Conservation (phyloP, 495 filamentous ascomycete species). For the Entonaema liquescens region DNA sequence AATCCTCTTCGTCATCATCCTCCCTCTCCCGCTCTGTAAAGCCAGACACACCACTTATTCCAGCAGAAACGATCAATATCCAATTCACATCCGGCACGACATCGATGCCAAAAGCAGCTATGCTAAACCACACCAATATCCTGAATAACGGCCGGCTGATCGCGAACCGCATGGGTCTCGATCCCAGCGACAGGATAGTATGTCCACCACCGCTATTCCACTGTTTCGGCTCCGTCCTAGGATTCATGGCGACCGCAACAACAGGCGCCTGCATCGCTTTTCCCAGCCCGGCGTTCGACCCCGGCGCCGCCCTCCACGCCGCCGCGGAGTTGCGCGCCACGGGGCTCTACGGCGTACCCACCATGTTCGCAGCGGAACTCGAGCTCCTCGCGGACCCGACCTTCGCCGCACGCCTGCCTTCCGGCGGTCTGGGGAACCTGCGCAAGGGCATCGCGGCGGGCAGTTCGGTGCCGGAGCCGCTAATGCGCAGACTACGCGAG, state of each 20-base stretch:
- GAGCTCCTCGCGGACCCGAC: conserved; percentile 70
- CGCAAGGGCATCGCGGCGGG: conserved; percentile 94
- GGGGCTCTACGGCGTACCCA: conserved; percentile 91
- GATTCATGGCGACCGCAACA: conserved; percentile 93
- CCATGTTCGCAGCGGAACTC: conserved; percentile 94
- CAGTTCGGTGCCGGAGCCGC: conserved; percentile 77
- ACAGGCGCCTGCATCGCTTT: conserved; percentile 87
- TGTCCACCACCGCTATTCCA: conserved; percentile 92
- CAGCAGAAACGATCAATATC: conserved; percentile 86
- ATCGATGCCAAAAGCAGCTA: conserved; percentile 88
- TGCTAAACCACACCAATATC: conserved; percentile 82
- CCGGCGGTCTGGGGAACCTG: conserved; percentile 67
- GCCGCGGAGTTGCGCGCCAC: conserved; percentile 81
- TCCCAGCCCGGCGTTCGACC: conserved; percentile 87
- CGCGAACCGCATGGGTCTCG: conserved; percentile 82
- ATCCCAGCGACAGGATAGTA: conserved; percentile 74
- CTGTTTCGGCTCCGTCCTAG: conserved; percentile 90
- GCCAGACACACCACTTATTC: conserved; percentile 61
- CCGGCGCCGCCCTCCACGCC: conserved; percentile 71
- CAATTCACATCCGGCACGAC: conserved; percentile 98
- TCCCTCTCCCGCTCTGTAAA: conserved; percentile 46
- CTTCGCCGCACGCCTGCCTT: conserved; percentile 42
- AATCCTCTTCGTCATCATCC: conserved; percentile 20
- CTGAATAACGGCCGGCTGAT: conserved; percentile 90
- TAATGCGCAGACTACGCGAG: conserved; percentile 83